phyloP scores from a whole-genome alignment of 306 rosid species.

The Cicer yamashitae region DNA sequence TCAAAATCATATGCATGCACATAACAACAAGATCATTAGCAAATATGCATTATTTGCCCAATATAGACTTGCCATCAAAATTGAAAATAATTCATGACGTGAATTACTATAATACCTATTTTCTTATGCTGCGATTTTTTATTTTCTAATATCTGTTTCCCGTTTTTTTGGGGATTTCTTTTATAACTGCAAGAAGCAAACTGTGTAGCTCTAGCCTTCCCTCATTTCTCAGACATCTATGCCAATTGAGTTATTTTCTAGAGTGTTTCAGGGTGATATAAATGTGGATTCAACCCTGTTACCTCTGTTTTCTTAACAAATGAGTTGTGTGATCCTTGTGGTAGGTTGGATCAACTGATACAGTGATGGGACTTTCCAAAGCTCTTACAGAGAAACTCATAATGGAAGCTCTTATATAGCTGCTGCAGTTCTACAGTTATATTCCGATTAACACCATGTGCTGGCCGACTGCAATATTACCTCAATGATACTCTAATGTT shows the following conservation, averaged over 20 bases:
- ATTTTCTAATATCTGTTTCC: neutral
- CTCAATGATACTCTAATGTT: conserved; percentile 12
- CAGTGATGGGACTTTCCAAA: conserved; percentile 95
- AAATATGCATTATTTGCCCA: neutral
- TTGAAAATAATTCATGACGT: neutral
- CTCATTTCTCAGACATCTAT: conserved; percentile 6
- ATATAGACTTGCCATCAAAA: neutral
- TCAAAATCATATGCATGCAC: conserved; percentile 29
- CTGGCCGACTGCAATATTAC: conserved; percentile 3
- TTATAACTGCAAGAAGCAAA: conserved; percentile 19
- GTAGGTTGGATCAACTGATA: conserved; percentile 82
- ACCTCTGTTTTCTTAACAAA: conserved; percentile 26
- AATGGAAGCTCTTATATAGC: conserved; percentile 63
- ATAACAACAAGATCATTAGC: neutral
- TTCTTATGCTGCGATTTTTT: neutral
- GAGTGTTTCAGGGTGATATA: neutral
- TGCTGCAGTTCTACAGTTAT: conserved; percentile 13
- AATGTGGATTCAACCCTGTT: conserved; percentile 11
- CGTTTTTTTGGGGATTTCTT: neutral
- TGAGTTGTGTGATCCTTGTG: conserved; percentile 35
- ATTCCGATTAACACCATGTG: conserved; percentile 5
- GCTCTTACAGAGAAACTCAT: conserved; percentile 77
- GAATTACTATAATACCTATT: neutral
- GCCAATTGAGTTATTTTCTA: conserved; percentile 6
- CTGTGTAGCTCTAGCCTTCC: conserved; percentile 1